Evolutionary conservation across 192 early-diverging fungal species (phyloP), one percentile per base, ranked within the genome.

Genomic region (Linnemannia schmuckeri): DNA sequence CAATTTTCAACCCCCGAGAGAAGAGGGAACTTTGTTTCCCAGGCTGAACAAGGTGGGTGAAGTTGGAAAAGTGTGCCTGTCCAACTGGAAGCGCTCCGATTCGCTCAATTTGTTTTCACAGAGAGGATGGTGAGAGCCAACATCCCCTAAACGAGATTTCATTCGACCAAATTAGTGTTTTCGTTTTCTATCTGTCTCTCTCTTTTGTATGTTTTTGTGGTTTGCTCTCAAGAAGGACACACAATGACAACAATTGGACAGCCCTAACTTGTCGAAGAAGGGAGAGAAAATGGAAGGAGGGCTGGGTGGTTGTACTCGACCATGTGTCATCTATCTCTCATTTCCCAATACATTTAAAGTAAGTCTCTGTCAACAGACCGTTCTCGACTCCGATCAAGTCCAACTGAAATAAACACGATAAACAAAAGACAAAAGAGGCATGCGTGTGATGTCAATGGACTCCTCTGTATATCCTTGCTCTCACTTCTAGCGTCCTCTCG

Each of bases 141-240:
- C 10, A 30, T 66, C 27, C 27, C 61, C 30, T 0, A 66, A 33
- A 33, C n/a, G n/a, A 33, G 30, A 13, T 35, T 17, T 66, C 61
- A 66, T 66, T 66, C 61, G 61, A 66, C 61, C 61, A 66, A 66
- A 30, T 66, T 66, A 66, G 61, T 33, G 61, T 66, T 66, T 63
- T 49, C 17, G 13, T 63, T 63, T 63, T 49, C 17, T 20, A 17
- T 20, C 18, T 52, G 2, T 52, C 47, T 49, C 47, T 49, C 47
- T 52, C 4, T 52, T 52, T 10, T 15, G 44, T 46, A 13, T 66
- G 30, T 66, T 66, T 9, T 57, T 57, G 24, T 57, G 22, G 55
- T 57, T 27, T 27, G n/a, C 61, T 33, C 61, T 33, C 30, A 66
- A 66, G 52, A 20, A 17, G 52, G 52, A 54, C 52, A 54, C 5